Evolutionary conservation across 495 filamentous ascomycete species (phyloP).

Genomic region (Penicillium argentinense): DNA sequence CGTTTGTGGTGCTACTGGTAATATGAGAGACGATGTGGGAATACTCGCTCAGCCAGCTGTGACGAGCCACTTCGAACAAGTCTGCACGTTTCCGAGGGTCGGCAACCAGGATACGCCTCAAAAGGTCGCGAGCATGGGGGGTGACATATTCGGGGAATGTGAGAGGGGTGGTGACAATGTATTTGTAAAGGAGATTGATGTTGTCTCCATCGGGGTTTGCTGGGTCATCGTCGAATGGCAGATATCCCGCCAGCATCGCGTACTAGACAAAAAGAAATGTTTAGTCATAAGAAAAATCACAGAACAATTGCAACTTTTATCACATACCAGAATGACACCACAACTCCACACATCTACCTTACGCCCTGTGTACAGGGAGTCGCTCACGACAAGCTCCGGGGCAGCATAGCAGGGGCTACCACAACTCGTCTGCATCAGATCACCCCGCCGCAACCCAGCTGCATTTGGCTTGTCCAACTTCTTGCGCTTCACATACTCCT

Average conservation of each 20-base stretch:
- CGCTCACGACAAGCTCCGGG: slow-evolving; percentile 95
- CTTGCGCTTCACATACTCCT: slow-evolving; percentile 78
- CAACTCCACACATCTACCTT: slow-evolving; percentile 99
- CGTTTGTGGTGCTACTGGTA: slow-evolving; percentile 88
- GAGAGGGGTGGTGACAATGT: slow-evolving; percentile 95
- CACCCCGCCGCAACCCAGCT: slow-evolving; percentile 74
- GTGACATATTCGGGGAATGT: slow-evolving; percentile 99
- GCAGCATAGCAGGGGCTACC: slow-evolving; percentile 85
- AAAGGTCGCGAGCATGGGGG: slow-evolving; percentile 89
- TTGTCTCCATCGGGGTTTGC: slow-evolving; percentile 99
- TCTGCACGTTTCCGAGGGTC: slow-evolving; percentile 94
- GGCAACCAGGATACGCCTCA: slow-evolving; percentile 92
- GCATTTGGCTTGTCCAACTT: slow-evolving; percentile 79
- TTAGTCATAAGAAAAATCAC: background rate
- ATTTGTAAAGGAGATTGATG: slow-evolving; percentile 98
- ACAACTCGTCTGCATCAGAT: slow-evolving; percentile 60
- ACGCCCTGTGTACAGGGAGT: slow-evolving; percentile 92
- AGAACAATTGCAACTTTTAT: background rate
- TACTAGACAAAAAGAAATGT: slow-evolving; percentile 58
- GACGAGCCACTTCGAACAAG: slow-evolving; percentile 93
- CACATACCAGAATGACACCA: slow-evolving; percentile 87
- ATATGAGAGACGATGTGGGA: slow-evolving; percentile 93
- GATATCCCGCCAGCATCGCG: slow-evolving; percentile 96
- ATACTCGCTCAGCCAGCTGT: slow-evolving; percentile 98
- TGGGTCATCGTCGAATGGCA: slow-evolving; percentile 99